Base-by-base conservation (phyloP, 352 stramenopile genomes). In the Globisporangium radiosum region DNA sequence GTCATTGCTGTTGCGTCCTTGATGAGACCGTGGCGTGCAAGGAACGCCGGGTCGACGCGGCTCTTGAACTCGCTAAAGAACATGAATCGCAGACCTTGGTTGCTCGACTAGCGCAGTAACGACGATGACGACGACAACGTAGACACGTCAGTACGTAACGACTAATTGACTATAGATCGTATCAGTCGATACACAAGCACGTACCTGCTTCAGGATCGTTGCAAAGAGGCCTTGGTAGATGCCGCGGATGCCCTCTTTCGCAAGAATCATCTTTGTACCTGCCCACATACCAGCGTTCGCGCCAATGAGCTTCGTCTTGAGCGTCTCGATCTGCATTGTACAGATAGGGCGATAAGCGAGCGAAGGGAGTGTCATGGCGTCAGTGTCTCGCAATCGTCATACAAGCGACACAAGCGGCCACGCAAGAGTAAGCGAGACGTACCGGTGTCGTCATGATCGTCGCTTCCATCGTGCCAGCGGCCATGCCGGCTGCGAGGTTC, bases 231-330 rank as follows among this genome's bases (percentile, higher is more conserved):
- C 95, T 65, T 97, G 79, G 82, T 98, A 98, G 48, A 98, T 76
- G 57, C 94, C 95, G 25, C 68, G 68, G 47, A 97, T 72, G 14
- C 95, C 95, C 69, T 98, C 93, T 13, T 82, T 95, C 7, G 81
- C 77, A 38, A 98, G 66, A 67, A 98, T 98, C 65, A 94, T 87
- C 63, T 93, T 90, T 14, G 96, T 92, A 52, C 92, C 92, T 60
- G 83, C 60, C 59, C 95, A 72, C 70, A 98, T 88, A 7, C 89
- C 80, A n/a, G 85, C 81, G 63, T 99, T 98, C 6, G 95, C 76
- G 68, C 98, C 92, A 68, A 99, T 99, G 37, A 97, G 90, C 72
- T 98, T 98, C 36, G 96, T 99, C 65, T 98, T 99, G 7, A 99
- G 75, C 19, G 96, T 99, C 64, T 99, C 90, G 71, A 90, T 97